Percentiles rank a stretch among this genome's conserved stretches.
Conservation (phyloP, 768 basidiomycete genomes). For the Candolleomyces eurysporus region DNA sequence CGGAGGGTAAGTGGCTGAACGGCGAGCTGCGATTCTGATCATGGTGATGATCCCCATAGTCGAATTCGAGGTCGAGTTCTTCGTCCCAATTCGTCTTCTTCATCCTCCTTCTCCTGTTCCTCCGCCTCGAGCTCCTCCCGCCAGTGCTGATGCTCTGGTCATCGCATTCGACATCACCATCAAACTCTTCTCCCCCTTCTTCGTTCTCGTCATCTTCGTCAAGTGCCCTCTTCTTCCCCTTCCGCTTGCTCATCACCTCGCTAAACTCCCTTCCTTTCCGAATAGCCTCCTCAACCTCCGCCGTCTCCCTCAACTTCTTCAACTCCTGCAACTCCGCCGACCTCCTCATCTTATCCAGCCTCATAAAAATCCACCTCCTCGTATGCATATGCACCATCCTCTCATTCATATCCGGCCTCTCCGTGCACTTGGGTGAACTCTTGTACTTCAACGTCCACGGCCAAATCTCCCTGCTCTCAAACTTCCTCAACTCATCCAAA, state of each 20-base stretch:
- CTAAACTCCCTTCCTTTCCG: conserved; percentile 4
- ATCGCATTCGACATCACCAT: no score
- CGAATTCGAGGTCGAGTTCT: no score
- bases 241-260: conserved; percentile 7
- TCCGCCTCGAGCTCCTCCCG: conserved; percentile 13
- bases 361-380: background rate
- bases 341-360: conserved; percentile 4
- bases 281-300: background rate
- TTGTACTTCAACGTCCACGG: conserved; percentile 6
- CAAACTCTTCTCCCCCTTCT: background rate
- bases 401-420: conserved; percentile 10
- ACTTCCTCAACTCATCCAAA: conserved; percentile 28
- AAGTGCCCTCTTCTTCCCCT: background rate
- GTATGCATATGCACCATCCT: conserved; percentile 10
- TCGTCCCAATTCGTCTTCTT: background rate
- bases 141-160: background rate
- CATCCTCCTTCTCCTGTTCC: conserved; percentile 10
- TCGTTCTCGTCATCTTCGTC: background rate
- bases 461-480: conserved; percentile 17
- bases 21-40: background rate
- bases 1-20: background rate
- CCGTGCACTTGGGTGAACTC: background rate
- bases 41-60: no score
- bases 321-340: conserved; percentile 9
- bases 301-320: conserved; percentile 12